Base-by-base conservation (phyloP, 1,139 yeast species). In the Arxiozyma slooffiae region DNA sequence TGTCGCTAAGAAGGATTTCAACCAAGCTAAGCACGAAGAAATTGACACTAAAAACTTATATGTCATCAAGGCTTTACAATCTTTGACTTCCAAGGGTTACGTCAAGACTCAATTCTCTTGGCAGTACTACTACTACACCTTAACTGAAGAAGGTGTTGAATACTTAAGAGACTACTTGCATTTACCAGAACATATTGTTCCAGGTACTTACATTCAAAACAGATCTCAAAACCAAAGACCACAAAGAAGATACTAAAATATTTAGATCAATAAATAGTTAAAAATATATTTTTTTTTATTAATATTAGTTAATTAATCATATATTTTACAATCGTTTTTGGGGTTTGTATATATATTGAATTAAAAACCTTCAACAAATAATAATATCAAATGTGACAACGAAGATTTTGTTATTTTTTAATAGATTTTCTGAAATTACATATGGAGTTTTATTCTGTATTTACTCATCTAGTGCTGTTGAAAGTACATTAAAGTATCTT, bases 51-150 rank as follows among this genome's bases (percentile, higher is more conserved):
- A 80, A 80, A 89, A 90, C 95, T 84, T 90, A 76, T 90, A 75
- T 74, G 99, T 92, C 75, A 89, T 92, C 82, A 92, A 92, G 86
- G 97, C 98, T 72, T 85, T 92, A 77, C 99, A 92, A 82, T 90
- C 97, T 61, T 86, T 92, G 77, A 89, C 96, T 73, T 92, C 98
- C 66, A 89, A 85, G 80, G 99, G 99, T 75, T 92, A 72, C 83
- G 97, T 92, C 78, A 89, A 90, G 87, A 92, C 99, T 70, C 97
- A 90, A 79, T 92, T 92, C 85, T 92, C 98, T 71, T 92, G 99
- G 99, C 97, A 90, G 85, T 88, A 88, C 84, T 94, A 92, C 81
- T 94, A 92, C 96, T 94, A 94, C 95, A 89, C 98, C 81, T 87
- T 94, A 75, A 92, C 97, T 73, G 97, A 94, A 75, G 96, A 87